Evolutionary conservation across 345 rosid species (phyloP).

Genomic region (Salix udensis): DNA sequence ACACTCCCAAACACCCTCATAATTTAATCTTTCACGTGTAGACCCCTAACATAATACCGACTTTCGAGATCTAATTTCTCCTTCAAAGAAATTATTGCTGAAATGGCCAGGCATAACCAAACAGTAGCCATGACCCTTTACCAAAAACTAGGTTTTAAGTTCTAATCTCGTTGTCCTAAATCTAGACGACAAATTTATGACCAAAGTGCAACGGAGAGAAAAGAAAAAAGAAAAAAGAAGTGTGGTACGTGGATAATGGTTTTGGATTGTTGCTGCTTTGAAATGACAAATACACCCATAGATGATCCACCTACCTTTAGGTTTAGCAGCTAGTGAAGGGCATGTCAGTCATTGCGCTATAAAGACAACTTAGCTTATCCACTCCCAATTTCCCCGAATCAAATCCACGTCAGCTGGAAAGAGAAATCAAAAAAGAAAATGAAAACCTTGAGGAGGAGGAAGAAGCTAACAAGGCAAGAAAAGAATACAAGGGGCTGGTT

Average conservation of each 20-base stretch:
- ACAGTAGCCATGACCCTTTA: neutral
- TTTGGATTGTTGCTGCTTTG: neutral
- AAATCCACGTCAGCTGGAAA: constrained; percentile 23
- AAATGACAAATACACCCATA: neutral
- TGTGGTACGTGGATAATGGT: neutral
- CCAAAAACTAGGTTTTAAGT: neutral
- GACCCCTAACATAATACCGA: no score
- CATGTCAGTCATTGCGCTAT: neutral
- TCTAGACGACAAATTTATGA: neutral
- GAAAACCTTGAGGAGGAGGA: no score
- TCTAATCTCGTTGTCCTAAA: neutral
- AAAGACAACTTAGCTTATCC: constrained; percentile 14
- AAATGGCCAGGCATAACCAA: neutral
- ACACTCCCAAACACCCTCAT: fast-evolving
- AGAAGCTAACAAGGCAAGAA: no score
- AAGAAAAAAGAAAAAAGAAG: neutral
- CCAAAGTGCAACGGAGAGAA: neutral
- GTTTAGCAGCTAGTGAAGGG: neutral
- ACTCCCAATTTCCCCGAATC: neutral
- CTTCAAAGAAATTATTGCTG: neutral
- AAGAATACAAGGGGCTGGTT: no score
- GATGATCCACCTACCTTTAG: neutral
- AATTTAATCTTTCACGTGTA: no score
- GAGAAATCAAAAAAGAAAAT: neutral
- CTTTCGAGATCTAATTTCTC: neutral